phyloP scores from a whole-genome alignment of 2,329 filamentous ascomycete genomes.

The Ophioceras dolichostomum region DNA sequence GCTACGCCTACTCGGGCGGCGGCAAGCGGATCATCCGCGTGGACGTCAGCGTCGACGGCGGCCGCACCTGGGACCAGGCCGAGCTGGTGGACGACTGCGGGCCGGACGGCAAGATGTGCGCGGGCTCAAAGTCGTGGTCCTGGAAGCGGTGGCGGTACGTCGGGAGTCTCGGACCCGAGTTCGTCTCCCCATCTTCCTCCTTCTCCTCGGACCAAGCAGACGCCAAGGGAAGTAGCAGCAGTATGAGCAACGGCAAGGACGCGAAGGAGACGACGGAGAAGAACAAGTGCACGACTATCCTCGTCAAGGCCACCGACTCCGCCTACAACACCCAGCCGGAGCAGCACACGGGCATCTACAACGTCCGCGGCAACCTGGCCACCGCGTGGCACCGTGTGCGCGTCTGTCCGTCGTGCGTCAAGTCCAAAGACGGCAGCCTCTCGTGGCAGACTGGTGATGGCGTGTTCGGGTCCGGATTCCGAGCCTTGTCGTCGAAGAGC shows the following conservation, averaged over 20 bases:
- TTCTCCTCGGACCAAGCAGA: not conserved
- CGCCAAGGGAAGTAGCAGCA: no score
- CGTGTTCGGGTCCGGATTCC: constrained; percentile 8
- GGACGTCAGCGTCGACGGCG: constrained; percentile 52
- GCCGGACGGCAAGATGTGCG: constrained; percentile 7
- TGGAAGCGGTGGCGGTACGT: constrained; percentile 53
- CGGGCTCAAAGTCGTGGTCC: constrained; percentile 40
- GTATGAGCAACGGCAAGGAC: no score
- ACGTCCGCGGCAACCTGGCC: constrained; percentile 50
- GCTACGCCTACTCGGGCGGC: constrained; percentile 58
- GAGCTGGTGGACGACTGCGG: constrained; percentile 36
- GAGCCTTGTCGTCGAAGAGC: no score
- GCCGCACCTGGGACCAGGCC: constrained; percentile 52
- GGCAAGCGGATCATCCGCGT: constrained; percentile 55
- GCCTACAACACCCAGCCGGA: constrained; percentile 56
- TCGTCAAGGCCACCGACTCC: constrained; percentile 56
- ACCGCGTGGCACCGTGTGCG: constrained; percentile 54
- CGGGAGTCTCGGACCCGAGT: constrained; percentile 27
- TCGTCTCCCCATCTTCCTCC: not conserved
- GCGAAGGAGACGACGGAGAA: constrained; percentile 9
- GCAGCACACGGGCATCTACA: constrained; percentile 46
- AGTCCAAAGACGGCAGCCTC: constrained; percentile 9
- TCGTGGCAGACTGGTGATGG: constrained; percentile 13
- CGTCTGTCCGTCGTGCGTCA: constrained; percentile 19
- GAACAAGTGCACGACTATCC: constrained; percentile 33